Evolutionary conservation across 495 filamentous ascomycete species (phyloP).

Genomic region (Cercophora newfieldiana): DNA sequence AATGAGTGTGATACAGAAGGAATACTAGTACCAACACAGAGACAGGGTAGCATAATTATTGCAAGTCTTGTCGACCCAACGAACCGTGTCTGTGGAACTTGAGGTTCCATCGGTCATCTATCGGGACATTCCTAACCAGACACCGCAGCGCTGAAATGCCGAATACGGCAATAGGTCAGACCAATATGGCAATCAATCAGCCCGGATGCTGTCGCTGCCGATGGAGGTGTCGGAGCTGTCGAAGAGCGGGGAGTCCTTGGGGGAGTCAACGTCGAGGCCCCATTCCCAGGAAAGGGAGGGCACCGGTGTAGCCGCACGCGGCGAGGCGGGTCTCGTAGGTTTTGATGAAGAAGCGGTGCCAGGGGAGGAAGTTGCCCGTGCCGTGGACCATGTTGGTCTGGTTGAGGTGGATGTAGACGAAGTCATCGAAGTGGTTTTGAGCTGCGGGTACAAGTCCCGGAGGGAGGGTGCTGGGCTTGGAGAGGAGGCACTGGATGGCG

Average conservation of each 20-base stretch:
- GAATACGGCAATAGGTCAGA: too few relatives aligned
- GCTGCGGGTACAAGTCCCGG: constrained; percentile 31
- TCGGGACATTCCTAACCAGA: too few relatives aligned
- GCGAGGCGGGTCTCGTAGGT: not conserved
- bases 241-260: not conserved
- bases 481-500: constrained; percentile 63
- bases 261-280: not conserved
- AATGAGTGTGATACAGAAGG: too few relatives aligned
- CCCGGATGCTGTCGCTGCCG: constrained; percentile 1
- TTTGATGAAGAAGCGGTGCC: constrained; percentile 6
- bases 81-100: too few relatives aligned
- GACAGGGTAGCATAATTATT: too few relatives aligned
- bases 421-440: constrained; percentile 57
- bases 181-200: too few relatives aligned
- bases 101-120: too few relatives aligned
- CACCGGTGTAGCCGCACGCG: not conserved
- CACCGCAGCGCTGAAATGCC: too few relatives aligned
- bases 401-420: constrained; percentile 64
- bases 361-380: constrained; percentile 2
- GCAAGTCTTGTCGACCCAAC: too few relatives aligned
- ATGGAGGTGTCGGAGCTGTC: constrained; percentile 2
- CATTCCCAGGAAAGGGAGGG: not conserved
- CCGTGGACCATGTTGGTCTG: constrained; percentile 35
- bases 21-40: too few relatives aligned
- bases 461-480: constrained; percentile 44